Evolutionary conservation across 192 early-diverging fungal species (phyloP).

Genomic region (Allomyces macrogynus): DNA sequence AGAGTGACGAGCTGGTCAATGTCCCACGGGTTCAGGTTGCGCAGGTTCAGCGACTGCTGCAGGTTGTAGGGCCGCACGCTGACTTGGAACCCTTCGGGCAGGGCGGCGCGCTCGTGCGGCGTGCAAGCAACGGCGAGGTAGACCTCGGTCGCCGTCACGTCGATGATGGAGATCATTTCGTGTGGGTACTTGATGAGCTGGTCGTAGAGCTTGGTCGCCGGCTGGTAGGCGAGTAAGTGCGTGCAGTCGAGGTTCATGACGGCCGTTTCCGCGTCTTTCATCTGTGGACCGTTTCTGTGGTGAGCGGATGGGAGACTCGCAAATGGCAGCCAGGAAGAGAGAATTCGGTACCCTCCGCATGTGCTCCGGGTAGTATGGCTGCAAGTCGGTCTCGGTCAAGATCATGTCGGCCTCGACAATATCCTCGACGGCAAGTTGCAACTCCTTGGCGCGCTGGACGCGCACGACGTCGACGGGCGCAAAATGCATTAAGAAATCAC

Average conservation of each 20-base stretch:
- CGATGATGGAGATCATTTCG: conserved; percentile 87
- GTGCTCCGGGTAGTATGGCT: conserved; percentile 46
- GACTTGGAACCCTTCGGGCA: conserved; percentile 25
- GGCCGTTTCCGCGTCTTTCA: conserved; percentile 39
- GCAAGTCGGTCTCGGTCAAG: conserved; percentile 35
- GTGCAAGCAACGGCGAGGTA: conserved; percentile 38
- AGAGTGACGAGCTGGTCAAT: conserved; percentile 91
- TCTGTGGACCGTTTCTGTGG: conserved; percentile 16
- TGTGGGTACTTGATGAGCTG: conserved; percentile 83
- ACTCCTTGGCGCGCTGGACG: conserved; percentile 23
- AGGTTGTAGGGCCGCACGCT: conserved; percentile 68
- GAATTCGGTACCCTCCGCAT: conserved; percentile 7
- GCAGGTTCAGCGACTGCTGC: conserved; percentile 55
- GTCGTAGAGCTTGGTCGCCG: conserved; percentile 47
- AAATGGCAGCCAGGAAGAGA: not conserved
- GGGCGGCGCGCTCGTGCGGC: conserved; percentile 19
- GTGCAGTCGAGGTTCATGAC: conserved; percentile 77
- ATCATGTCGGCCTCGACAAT: conserved; percentile 20
- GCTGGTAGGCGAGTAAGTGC: conserved; percentile 52
- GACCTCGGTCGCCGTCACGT: conserved; percentile 47
- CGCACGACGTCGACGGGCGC: conserved; percentile 12
- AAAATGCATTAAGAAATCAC: conserved; percentile 62
- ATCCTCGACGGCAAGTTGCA: conserved; percentile 1
- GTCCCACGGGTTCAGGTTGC: conserved; percentile 87
- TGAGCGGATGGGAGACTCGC: too few relatives aligned